phyloP scores from a whole-genome alignment of 305 asterid genomes.

The Ilex paraguariensis region DNA sequence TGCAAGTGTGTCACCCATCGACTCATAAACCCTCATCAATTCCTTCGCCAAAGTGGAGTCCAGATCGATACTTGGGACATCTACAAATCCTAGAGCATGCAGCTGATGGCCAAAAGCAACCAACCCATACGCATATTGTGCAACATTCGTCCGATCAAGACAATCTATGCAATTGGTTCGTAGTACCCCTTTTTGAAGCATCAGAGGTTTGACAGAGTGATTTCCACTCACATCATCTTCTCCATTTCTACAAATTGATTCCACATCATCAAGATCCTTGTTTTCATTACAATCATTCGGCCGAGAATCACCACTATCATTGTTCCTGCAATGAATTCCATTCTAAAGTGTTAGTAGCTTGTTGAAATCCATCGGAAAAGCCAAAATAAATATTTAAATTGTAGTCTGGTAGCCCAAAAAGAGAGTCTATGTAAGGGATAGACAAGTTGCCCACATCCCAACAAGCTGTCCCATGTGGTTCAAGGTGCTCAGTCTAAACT shows the following conservation, averaged over 20 bases:
- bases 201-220: constrained; percentile 32
- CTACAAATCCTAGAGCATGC: constrained; percentile 63
- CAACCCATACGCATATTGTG: constrained; percentile 83
- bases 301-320: constrained; percentile 24
- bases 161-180: constrained; percentile 97
- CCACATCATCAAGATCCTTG: constrained; percentile 14
- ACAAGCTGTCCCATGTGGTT: too few species aligned
- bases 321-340: constrained; percentile 33
- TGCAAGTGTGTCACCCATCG: constrained; percentile 97
- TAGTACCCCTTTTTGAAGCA: constrained; percentile 76
- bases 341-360: constrained; percentile 18
- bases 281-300: constrained; percentile 23
- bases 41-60: constrained; percentile 65
- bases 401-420: too few species aligned
- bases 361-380: constrained; percentile 1
- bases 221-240: constrained; percentile 22
- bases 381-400: not conserved
- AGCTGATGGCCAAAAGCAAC: constrained; percentile 81
- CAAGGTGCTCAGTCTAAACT: too few species aligned
- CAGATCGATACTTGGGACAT: constrained; percentile 41
- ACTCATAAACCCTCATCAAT: constrained; percentile 77
- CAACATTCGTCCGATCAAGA: constrained; percentile 92
- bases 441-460: too few species aligned
- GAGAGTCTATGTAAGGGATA: too few species aligned
- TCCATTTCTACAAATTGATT: constrained; percentile 14